A percentile compares a stretch with the other conserved stretches of the same genome.
phyloP scores from a whole-genome alignment of 2,329 filamentous ascomycete genomes.

The Pyrenochaeta sp. region DNA sequence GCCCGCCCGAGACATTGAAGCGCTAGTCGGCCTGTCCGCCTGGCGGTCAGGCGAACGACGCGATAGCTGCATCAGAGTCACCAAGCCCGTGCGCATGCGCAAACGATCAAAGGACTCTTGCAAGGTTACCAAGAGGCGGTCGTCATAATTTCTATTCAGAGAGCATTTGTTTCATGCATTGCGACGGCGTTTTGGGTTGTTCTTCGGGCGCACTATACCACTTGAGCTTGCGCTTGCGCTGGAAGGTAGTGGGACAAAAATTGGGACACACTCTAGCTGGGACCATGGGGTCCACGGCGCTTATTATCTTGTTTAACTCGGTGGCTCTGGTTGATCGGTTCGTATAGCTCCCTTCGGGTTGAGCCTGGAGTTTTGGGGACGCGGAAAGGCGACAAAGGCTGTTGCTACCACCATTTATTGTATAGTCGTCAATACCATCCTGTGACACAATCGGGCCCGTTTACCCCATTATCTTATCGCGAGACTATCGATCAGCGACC shows the following conservation, averaged over 20 bases:
- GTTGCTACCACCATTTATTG: constrained; percentile 20
- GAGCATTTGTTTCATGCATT: constrained; percentile 33
- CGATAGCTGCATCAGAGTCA: constrained; percentile 35
- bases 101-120: constrained; percentile 30
- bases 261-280: constrained; percentile 5
- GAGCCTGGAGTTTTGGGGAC: constrained; percentile 39
- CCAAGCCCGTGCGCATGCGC: constrained; percentile 44
- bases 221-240: constrained; percentile 24
- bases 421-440: constrained; percentile 20
- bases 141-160: constrained; percentile 18
- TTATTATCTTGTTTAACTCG: not conserved
- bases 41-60: constrained; percentile 37
- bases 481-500: constrained; percentile 13
- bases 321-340: not conserved
- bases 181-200: constrained; percentile 42
- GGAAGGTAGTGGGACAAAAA: constrained; percentile 5
- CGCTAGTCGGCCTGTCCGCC: constrained; percentile 27
- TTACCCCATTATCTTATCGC: not conserved
- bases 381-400: constrained; percentile 19
- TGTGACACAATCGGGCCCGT: not conserved
- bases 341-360: constrained; percentile 44
- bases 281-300: not conserved
- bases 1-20: constrained; percentile 19
- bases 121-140: constrained; percentile 25
- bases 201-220: constrained; percentile 37